These are phyloP conservation scores for Globisporangium rhizosaccharum DNA, from an alignment of 352 stramenopile genomes.

Conservation along the genomic window DNA sequence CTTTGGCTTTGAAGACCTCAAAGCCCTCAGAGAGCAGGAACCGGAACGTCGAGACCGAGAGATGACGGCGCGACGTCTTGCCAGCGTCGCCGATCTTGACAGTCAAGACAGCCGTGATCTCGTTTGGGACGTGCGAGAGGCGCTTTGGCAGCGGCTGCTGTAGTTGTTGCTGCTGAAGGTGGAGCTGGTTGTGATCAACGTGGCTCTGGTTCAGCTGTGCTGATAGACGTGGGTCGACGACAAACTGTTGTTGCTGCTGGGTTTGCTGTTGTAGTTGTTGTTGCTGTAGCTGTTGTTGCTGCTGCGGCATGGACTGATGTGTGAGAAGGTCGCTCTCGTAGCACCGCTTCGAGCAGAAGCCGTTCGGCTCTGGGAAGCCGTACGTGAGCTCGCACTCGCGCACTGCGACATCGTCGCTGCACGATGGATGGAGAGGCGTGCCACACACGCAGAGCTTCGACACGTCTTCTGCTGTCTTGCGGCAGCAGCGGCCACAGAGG, in stretches of 20 bases:
- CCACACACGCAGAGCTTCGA: slow-evolving; percentile 33
- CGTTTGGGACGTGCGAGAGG: slow-evolving; percentile 36
- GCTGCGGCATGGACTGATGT: slow-evolving; percentile 1
- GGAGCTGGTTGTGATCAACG: too few species aligned
- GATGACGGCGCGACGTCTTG: slow-evolving; percentile 64
- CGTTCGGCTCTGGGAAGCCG: slow-evolving; percentile 22
- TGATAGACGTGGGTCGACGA: background rate
- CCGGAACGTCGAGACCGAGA: slow-evolving; percentile 50
- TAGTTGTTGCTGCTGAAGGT: slow-evolving; percentile 1
- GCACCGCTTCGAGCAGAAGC: slow-evolving; percentile 40
- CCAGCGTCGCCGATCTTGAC: slow-evolving; percentile 73
- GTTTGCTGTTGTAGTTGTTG: background rate
- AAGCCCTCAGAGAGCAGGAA: slow-evolving; percentile 72
- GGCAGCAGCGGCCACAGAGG: slow-evolving; percentile 23
- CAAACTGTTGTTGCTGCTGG: background rate
- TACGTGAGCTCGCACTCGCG: slow-evolving; percentile 31
- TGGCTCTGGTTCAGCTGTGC: background rate
- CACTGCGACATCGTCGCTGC: slow-evolving; percentile 27
- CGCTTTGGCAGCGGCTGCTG: background rate
- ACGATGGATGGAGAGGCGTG: slow-evolving; percentile 27
- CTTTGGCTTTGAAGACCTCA: slow-evolving; percentile 66
- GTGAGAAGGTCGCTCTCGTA: slow-evolving; percentile 24
- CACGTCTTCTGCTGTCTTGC: slow-evolving; percentile 25
- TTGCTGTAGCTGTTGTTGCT: slow-evolving; percentile 1
- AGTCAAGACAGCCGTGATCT: slow-evolving; percentile 57